phyloP scores from a whole-genome alignment of 225 moss, liverwort and hornwort species.

The Takakia lepidozioides region DNA sequence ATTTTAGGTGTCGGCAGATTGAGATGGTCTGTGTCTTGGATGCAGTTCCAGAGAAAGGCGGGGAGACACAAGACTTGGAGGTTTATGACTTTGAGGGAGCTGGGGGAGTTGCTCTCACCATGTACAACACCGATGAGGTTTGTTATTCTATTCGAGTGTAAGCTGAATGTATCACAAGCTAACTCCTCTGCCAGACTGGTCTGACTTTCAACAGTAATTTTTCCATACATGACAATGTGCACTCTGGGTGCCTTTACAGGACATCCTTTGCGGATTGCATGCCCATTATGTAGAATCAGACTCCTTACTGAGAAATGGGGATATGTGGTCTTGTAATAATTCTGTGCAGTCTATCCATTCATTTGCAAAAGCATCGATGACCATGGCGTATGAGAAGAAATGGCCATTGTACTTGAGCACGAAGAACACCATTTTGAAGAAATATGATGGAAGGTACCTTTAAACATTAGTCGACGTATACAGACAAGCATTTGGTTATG shows the following conservation, averaged over 20 bases:
- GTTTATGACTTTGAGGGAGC: slow-evolving; percentile 72
- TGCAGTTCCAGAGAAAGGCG: slow-evolving; percentile 69
- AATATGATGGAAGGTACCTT: slow-evolving; percentile 78
- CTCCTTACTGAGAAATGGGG: too few relatives aligned
- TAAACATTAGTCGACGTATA: too few relatives aligned
- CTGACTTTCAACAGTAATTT: too few relatives aligned
- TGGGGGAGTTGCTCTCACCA: slow-evolving; percentile 75
- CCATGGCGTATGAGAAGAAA: slow-evolving; percentile 68
- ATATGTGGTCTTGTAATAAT: background rate
- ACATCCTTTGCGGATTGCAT: too few relatives aligned
- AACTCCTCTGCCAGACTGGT: too few relatives aligned
- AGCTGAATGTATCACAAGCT: too few relatives aligned
- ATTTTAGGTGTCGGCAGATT: too few relatives aligned
- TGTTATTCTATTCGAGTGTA: slow-evolving; percentile 4
- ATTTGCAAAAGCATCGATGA: slow-evolving; percentile 77
- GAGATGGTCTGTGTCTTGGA: too few relatives aligned
- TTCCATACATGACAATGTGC: too few relatives aligned
- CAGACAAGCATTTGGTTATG: too few relatives aligned
- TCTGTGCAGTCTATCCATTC: slow-evolving; percentile 60
- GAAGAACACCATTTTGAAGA: slow-evolving; percentile 95
- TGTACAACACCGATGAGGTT: slow-evolving; percentile 97
- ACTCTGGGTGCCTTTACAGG: too few relatives aligned
- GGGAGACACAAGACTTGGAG: slow-evolving; percentile 45
- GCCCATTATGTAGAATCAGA: too few relatives aligned
- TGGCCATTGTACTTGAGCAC: slow-evolving; percentile 94